Percentiles rank a stretch among this genome's conserved stretches.
These are phyloP conservation scores for Nemania serpens DNA, from an alignment of 2,329 filamentous ascomycete genomes.

Conservation along the genomic window DNA sequence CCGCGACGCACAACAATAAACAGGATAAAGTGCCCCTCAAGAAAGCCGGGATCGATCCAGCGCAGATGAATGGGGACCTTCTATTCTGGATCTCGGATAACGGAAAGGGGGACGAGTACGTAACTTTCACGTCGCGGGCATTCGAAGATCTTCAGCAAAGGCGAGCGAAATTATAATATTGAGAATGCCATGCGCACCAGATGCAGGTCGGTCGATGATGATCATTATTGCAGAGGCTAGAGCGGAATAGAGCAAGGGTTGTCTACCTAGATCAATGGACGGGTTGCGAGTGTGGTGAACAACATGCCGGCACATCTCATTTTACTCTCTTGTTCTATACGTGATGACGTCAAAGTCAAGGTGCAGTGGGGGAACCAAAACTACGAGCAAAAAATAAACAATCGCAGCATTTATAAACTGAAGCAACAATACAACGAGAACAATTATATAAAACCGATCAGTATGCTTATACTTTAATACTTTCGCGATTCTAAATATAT, in stretches of 20 bases:
- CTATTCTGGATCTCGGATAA: slow-evolving; percentile 63
- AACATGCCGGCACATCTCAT: background rate
- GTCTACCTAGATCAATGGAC: too few relatives aligned
- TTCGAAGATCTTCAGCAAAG: slow-evolving; percentile 58
- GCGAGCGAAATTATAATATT: slow-evolving; percentile 49
- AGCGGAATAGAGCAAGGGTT: background rate
- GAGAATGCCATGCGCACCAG: background rate
- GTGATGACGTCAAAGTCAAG: background rate
- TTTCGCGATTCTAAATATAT: too few relatives aligned
- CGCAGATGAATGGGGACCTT: slow-evolving; percentile 49
- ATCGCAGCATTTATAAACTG: too few relatives aligned
- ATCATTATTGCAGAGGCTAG: background rate
- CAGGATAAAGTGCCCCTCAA: slow-evolving; percentile 76
- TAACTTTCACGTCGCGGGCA: slow-evolving; percentile 61
- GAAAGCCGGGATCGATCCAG: slow-evolving; percentile 67
- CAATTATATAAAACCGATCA: too few relatives aligned
- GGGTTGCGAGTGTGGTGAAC: background rate
- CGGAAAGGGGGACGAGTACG: slow-evolving; percentile 59
- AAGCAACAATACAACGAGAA: too few relatives aligned
- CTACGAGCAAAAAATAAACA: too few relatives aligned
- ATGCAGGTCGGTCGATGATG: background rate
- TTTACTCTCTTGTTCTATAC: background rate
- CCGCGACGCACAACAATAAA: slow-evolving; percentile 76
- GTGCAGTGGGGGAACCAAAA: too few relatives aligned
- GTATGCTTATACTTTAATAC: too few relatives aligned